Conservation (phyloP, 225 moss, liverwort and hornwort species). For the Polytrichum commune region DNA sequence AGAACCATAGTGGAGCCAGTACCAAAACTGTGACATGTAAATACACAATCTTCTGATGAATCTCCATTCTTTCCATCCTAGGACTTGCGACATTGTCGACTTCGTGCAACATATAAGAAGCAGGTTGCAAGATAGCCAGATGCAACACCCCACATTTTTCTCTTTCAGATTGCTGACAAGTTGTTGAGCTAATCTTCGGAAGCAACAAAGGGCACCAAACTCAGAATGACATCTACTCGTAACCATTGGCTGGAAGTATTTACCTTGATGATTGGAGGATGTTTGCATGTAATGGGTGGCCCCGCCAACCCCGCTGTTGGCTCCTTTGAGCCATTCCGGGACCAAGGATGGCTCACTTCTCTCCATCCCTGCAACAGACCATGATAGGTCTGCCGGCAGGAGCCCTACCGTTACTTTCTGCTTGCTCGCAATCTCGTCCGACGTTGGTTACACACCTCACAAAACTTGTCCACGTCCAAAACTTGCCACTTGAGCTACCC, state of each 20-base stretch:
- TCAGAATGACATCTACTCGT: no score
- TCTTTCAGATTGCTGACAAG: no score
- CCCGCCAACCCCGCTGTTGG: conserved; percentile 92
- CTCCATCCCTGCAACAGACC: conserved; percentile 92
- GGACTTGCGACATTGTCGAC: not conserved
- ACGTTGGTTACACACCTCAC: conserved; percentile 8
- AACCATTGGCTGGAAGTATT: no score
- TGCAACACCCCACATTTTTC: not conserved
- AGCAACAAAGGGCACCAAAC: not conserved
- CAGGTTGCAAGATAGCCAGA: no score
- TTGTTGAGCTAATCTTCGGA: no score
- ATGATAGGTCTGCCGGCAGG: conserved; percentile 99
- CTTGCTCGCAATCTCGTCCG: conserved; percentile 25
- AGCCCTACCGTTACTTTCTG: conserved; percentile 75
- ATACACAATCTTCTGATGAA: no score
- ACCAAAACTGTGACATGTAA: no score
- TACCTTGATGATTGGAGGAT: conserved; percentile 87
- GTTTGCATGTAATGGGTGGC: conserved; percentile 89
- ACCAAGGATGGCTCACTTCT: conserved; percentile 99
- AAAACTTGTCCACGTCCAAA: conserved; percentile 10
- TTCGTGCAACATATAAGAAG: not conserved
- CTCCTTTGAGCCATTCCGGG: conserved; percentile 99
- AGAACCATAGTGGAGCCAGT: no score
- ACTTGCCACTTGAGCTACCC: conserved; percentile 15
- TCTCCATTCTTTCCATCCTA: no score